Base-by-base conservation (phyloP, 805 yeast species). In the Yamadazyma scolyti region DNA sequence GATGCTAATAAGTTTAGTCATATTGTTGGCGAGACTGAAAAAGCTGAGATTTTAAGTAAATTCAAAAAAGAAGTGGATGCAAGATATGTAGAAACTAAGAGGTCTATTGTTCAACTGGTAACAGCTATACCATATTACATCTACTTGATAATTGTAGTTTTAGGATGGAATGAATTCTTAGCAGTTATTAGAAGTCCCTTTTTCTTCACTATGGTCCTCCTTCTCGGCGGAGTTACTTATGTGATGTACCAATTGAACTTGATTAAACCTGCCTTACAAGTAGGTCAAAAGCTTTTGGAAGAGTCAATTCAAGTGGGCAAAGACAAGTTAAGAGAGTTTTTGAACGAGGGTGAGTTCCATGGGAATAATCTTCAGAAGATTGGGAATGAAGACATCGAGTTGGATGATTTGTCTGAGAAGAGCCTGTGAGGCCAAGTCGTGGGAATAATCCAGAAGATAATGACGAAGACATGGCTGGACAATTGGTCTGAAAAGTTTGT, bases 81-180 rank as follows among this genome's bases (percentile, higher is more conserved):
- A 7, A 70, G 80, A 26, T 89, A 77, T 39, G 66, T 90, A 28
- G 97, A 89, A 48, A 88, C 97, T 12, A 89, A 85, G 56, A 75
- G 97, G 43, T 83, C 96, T 3, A 78, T 85, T 31, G 72, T 88
- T 27, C 82, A 79, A 40, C 79, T 82, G 28, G 73, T 78, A 9
- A 77, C 95, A 1, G 79, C 81, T 36, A 82, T 93, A 35, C 98
- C 98, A 4, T 65, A 78, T 42, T 93, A 82, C 65, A 76, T 93
- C 35, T 88, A 86, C 59, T 60, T 77, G 8, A 50, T 90, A 9
- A 61, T 93, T 15, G 55, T 82, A 2, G 77, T 84, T 3, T 65
- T 93, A 14, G 98, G 98, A 7, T 93, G 96, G 96, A 89, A 89
- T 56, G 97, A 93, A 65, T 81, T 93, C 44, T 74, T 88, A 82